phyloP scores from a whole-genome alignment of 2,329 filamentous ascomycete genomes.

The Geosmithia flava region DNA sequence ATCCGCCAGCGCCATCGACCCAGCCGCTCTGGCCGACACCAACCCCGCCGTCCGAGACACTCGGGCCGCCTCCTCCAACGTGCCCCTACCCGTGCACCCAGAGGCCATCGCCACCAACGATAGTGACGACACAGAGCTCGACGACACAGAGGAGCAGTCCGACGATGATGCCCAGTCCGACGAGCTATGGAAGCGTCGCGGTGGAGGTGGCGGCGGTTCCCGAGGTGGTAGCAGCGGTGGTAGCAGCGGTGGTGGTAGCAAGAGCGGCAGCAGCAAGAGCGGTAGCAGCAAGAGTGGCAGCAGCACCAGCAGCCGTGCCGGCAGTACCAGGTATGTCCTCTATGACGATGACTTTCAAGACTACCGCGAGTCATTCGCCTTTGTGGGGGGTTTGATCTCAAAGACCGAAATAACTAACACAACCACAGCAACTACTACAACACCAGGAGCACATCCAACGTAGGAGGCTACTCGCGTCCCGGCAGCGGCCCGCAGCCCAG shows the following conservation, averaged over 20 bases:
- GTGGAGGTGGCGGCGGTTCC: constrained; percentile 8
- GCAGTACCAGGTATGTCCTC: not conserved
- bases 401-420: no score
- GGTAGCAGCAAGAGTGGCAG: not conserved
- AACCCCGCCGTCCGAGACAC: constrained; percentile 5
- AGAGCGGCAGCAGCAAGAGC: not conserved
- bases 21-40: not conserved
- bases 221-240: not conserved
- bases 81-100: no score
- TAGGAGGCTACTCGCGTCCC: constrained; percentile 38
- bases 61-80: not conserved
- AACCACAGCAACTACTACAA: constrained; percentile 5
- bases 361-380: no score
- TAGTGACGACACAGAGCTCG: no score
- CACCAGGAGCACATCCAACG: constrained; percentile 17
- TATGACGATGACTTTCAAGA: constrained; percentile 4
- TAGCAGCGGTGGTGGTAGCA: not conserved
- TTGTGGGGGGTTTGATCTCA: no score
- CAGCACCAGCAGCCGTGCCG: not conserved
- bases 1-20: constrained; percentile 11
- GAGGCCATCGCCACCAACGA: no score
- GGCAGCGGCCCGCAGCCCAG: constrained; percentile 44
- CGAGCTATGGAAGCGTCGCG: constrained; percentile 46
- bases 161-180: constrained; percentile 3
- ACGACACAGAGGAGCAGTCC: no score